phyloP scores from a whole-genome alignment of 495 filamentous ascomycete genomes.

The Ascobolus immersus region DNA sequence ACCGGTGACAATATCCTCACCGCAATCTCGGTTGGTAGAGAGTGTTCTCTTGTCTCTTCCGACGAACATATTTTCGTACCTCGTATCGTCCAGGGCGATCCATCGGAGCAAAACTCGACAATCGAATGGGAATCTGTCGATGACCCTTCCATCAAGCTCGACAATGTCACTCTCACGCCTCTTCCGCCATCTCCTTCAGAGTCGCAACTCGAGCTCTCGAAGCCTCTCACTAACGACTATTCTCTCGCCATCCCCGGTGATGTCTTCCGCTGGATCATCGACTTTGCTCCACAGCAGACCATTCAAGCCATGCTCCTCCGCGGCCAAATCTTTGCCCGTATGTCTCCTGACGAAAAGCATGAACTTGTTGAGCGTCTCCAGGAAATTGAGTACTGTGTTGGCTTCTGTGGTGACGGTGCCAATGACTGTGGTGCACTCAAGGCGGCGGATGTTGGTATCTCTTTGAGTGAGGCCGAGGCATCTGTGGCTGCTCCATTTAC shows the following conservation, averaged over 20 bases:
- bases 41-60: conserved; percentile 61
- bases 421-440: conserved; percentile 97
- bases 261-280: conserved; percentile 86
- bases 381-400: conserved; percentile 80
- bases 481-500: conserved; percentile 96
- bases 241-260: conserved; percentile 76
- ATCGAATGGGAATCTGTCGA: conserved; percentile 84
- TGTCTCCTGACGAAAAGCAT: conserved; percentile 98
- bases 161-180: conserved; percentile 42
- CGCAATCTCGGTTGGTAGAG: conserved; percentile 82
- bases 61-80: conserved; percentile 77
- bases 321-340: conserved; percentile 86
- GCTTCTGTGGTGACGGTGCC: conserved; percentile 94
- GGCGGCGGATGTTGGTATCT: conserved; percentile 96
- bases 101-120: conserved; percentile 37
- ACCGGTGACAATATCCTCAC: conserved; percentile 97
- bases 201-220: conserved; percentile 57
- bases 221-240: conserved; percentile 50
- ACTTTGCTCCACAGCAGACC: conserved; percentile 56
- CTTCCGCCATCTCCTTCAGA: conserved; percentile 18
- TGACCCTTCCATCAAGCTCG: conserved; percentile 45
- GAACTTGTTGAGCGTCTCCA: conserved; percentile 94
- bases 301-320: conserved; percentile 64
- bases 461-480: conserved; percentile 88
- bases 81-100: conserved; percentile 31